Conservation (phyloP, 345 rosid species). For the Lagerstroemia speciosa region DNA sequence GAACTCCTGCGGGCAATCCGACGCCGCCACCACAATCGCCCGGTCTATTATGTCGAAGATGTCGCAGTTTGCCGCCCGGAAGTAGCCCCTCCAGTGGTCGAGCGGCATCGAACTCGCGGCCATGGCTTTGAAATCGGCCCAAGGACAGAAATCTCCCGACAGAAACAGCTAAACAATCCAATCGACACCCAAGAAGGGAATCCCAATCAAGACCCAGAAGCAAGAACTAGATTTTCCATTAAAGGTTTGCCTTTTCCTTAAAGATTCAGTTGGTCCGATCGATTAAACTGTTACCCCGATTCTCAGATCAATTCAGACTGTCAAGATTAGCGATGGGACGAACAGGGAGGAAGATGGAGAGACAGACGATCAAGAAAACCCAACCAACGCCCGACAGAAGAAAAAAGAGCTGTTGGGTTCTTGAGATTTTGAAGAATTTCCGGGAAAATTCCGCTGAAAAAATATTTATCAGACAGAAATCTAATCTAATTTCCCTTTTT, state of each 20-base stretch:
- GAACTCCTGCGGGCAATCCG: slow-evolving; percentile 73
- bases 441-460: not conserved
- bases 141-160: too few species aligned
- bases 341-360: not conserved
- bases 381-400: not conserved
- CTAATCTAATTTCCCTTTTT: not conserved
- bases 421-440: not conserved
- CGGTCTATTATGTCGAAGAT: slow-evolving; percentile 69
- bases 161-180: not conserved
- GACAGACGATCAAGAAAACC: slow-evolving; percentile 1
- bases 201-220: not conserved
- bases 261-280: too few species aligned
- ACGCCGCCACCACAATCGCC: slow-evolving; percentile 78
- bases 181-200: not conserved
- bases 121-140: not conserved
- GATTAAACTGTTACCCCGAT: not conserved
- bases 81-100: slow-evolving; percentile 5
- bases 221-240: not conserved
- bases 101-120: not conserved
- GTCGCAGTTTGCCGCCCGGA: slow-evolving; percentile 16
- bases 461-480: too few species aligned
- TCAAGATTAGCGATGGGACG: not conserved
- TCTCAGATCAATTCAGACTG: not conserved
- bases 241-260: not conserved
- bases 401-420: not conserved